Conservation (phyloP, 192 early-diverging fungal genomes). For the Coemansia sp. region DNA sequence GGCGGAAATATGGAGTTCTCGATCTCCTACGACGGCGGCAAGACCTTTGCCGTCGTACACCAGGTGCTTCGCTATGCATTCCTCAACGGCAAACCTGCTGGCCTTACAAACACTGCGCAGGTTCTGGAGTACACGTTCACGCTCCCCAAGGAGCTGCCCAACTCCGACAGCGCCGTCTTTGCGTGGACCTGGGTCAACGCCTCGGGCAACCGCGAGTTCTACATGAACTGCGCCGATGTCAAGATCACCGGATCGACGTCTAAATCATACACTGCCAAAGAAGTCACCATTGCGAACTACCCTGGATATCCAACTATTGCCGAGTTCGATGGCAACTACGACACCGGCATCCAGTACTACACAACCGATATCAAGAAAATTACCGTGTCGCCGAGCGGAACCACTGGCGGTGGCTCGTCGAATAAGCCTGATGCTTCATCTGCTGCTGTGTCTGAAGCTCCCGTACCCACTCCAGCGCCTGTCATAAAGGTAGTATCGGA, state of each 20-base stretch:
- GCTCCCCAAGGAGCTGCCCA: conserved; percentile 59
- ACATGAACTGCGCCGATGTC: conserved; percentile 44
- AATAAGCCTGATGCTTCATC: not conserved
- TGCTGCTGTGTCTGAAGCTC: too few relatives aligned
- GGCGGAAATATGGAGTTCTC: conserved; percentile 64
- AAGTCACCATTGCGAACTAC: conserved; percentile 46
- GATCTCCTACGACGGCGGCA: conserved; percentile 57
- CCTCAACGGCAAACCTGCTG: conserved; percentile 18
- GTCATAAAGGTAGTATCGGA: too few relatives aligned
- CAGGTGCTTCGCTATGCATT: conserved; percentile 43
- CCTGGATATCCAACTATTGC: conserved; percentile 54
- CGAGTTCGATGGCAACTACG: conserved; percentile 52
- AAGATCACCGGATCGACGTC: conserved; percentile 27
- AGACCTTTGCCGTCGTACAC: conserved; percentile 62
- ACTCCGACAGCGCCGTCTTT: conserved; percentile 58
- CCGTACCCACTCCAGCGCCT: too few relatives aligned
- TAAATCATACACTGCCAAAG: conserved; percentile 35
- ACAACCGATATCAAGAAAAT: conserved; percentile 21
- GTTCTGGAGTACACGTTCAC: conserved; percentile 51
- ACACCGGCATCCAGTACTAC: conserved; percentile 40
- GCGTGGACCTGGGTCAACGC: conserved; percentile 70
- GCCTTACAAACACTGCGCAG: conserved; percentile 18
- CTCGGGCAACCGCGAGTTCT: conserved; percentile 59
- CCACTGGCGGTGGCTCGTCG: conserved; percentile 1
- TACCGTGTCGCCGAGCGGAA: conserved; percentile 33